Conservation (phyloP, 129 eudicot genomes). For the Centrapalus pauciflorus region DNA sequence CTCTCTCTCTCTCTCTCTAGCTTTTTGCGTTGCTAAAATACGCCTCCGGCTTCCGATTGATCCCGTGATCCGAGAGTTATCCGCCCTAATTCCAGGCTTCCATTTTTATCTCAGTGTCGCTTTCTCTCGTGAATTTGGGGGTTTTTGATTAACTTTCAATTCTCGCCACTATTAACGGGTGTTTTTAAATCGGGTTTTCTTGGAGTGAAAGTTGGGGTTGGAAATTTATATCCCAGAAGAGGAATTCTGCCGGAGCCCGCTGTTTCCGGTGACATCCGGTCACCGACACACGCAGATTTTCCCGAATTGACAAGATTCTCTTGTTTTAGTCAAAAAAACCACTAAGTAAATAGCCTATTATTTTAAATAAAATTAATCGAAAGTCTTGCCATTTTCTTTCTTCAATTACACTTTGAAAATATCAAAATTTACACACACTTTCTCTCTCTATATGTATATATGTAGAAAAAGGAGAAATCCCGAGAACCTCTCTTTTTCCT, state of each 20-base stretch:
- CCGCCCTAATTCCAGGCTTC: not conserved
- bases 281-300: conserved; percentile 25
- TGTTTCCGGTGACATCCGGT: conserved; percentile 24
- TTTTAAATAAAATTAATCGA: not conserved
- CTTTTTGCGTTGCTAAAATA: not conserved
- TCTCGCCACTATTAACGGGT: not conserved
- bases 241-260: conserved; percentile 27
- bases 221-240: not conserved
- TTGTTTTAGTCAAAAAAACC: conserved; percentile 12
- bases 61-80: not conserved
- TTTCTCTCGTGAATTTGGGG: conserved; percentile 26
- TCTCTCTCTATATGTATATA: conserved; percentile 11
- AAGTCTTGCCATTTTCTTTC: conserved; percentile 18
- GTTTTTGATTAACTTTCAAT: conserved; percentile 42
- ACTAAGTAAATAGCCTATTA: not conserved
- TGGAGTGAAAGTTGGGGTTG: conserved; percentile 26
- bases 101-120: conserved; percentile 10
- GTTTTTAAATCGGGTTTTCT: conserved; percentile 16
- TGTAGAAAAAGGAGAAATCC: conserved; percentile 27
- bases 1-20: not conserved
- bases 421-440: not conserved
- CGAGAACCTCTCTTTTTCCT: conserved; percentile 37
- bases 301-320: conserved; percentile 12
- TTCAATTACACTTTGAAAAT: not conserved
- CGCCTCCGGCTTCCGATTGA: not conserved